These are phyloP conservation scores for Millerozyma miso DNA, from an alignment of 805 yeast species.

Conservation along the genomic window DNA sequence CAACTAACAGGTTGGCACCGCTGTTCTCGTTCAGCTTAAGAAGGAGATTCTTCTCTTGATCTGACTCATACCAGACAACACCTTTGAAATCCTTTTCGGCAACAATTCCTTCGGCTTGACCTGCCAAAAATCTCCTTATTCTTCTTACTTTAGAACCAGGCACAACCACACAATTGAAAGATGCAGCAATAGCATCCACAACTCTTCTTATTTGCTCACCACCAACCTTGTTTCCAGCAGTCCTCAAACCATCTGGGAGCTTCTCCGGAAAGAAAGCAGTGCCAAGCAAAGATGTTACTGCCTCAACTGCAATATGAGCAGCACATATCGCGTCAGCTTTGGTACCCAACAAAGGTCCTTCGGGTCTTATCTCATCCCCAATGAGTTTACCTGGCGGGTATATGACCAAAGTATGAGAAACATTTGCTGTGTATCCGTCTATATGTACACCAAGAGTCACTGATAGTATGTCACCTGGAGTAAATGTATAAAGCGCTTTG, in stretches of 20 bases:
- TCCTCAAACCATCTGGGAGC: slow-evolving; percentile 50
- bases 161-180: slow-evolving; percentile 78
- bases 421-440: slow-evolving; percentile 90
- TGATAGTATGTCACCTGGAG: slow-evolving; percentile 82
- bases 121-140: slow-evolving; percentile 88
- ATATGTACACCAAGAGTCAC: slow-evolving; percentile 85
- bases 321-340: slow-evolving; percentile 91
- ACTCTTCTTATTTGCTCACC: slow-evolving; percentile 68
- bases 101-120: slow-evolving; percentile 89
- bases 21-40: slow-evolving; percentile 30
- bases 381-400: slow-evolving; percentile 58
- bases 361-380: slow-evolving; percentile 41
- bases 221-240: slow-evolving; percentile 43
- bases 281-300: slow-evolving; percentile 74
- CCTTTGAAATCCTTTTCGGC: slow-evolving; percentile 93
- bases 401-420: slow-evolving; percentile 82
- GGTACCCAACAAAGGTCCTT: slow-evolving; percentile 78
- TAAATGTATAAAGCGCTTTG: slow-evolving; percentile 41
- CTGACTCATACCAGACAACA: slow-evolving; percentile 80
- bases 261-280: slow-evolving; percentile 73
- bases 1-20: slow-evolving; percentile 1
- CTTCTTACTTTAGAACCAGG: slow-evolving; percentile 94
- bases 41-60: slow-evolving; percentile 63
- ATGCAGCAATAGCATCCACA: slow-evolving; percentile 83
- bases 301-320: slow-evolving; percentile 82